Evolutionary conservation across 306 rosid species (phyloP).

Genomic region (Macrotyloma uniflorum): DNA sequence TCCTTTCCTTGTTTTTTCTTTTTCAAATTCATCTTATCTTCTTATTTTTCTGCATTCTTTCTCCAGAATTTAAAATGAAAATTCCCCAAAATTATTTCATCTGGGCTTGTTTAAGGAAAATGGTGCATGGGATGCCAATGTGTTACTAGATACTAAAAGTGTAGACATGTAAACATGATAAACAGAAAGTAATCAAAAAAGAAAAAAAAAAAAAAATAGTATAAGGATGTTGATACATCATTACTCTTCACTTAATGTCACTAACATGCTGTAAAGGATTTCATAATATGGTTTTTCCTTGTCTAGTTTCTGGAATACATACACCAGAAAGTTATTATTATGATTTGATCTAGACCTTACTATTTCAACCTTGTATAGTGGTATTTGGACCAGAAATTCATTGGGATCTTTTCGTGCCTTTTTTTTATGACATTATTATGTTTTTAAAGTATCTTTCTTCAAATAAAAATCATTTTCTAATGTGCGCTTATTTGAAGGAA

Average conservation of each 20-base stretch:
- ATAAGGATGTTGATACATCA: neutral
- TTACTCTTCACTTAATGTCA: neutral
- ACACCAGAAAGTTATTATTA: neutral
- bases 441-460: neutral
- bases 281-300: slow-evolving; percentile 3
- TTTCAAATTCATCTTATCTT: neutral
- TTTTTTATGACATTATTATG: neutral
- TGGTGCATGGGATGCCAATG: neutral
- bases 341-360: neutral
- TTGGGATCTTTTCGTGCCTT: neutral
- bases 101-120: neutral
- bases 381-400: neutral
- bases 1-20: neutral
- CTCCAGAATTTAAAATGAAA: neutral
- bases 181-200: neutral
- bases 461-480: neutral
- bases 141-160: neutral
- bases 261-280: neutral
- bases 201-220: neutral
- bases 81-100: neutral
- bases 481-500: neutral
- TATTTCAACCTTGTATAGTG: neutral
- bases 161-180: neutral
- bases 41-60: neutral
- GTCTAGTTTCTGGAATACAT: slow-evolving; percentile 5